Base-by-base conservation (phyloP, 768 basidiomycete species). In the Solioccasus polychromus region DNA sequence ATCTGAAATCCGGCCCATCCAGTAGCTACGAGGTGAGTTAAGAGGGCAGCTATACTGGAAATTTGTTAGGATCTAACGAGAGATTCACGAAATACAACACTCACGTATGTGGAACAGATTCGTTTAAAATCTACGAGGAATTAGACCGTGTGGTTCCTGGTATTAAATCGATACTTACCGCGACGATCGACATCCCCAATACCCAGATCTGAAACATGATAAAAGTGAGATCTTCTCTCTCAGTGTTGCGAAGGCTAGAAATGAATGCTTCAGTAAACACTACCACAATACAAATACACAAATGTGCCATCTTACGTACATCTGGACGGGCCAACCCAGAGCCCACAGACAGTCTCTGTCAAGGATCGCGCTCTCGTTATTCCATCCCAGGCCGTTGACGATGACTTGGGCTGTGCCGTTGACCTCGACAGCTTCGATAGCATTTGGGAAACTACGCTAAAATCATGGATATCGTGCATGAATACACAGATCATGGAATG, bases 121-220 rank as follows among this genome's bases (percentile, higher is more conserved):
- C 87, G 62, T 89, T 88, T 46, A 77, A 56, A 44, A 77, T 50
- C 59, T 64, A 47, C 8, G 8, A 26, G 28, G 24, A 11, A 39
- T 41, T 25, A 44, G 24, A 34, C 8, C 10, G 14, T 20, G 29
- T 35, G 17, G 14, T 34, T 12, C 29, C 19, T 58, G 24, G 78
- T 59, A 17, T 47, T 29, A 9, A 50, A 39, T 30, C 46, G 2
- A 20, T 39, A 54, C 65, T 52, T 42, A 58, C 64, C 31, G 87
- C 87, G 35, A 87, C 82, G 23, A 83, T 45, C 10, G 85, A 87
- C 82, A 88, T 84, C 24, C 82, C 85, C 14, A 88, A 69, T 6
- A 88, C 80, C 88, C 88, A 91, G 44, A 87, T 67, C 53, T 90
- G 85, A 68, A 89, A 91, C 6, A 75, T 73, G 31, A 90, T 80